A percentile compares a stretch with the other conserved stretches of the same genome.
These are phyloP conservation scores for Naganishia albida DNA, from an alignment of 1,284 basidiomycete genomes.

Conservation along the genomic window DNA sequence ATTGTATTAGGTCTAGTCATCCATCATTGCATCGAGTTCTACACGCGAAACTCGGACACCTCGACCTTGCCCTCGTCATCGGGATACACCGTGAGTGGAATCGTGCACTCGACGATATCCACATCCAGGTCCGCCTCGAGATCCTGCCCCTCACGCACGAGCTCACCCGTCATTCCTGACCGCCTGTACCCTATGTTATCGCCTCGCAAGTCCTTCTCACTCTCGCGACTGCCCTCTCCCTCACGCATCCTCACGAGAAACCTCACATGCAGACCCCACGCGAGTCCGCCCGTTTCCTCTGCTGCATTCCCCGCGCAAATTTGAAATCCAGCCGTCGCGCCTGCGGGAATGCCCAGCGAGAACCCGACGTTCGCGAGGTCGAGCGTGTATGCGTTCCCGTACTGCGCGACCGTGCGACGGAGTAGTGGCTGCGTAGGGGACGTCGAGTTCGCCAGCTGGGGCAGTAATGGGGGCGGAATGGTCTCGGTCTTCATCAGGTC, in stretches of 20 bases:
- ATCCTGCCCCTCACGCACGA: conserved; percentile 9
- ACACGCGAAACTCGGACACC: conserved; percentile 5
- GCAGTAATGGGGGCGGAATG: conserved; percentile 62
- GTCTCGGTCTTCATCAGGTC: conserved; percentile 81
- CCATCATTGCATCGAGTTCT: conserved; percentile 10
- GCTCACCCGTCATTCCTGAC: conserved; percentile 26
- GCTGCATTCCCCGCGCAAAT: conserved; percentile 56
- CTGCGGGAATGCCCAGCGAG: conserved; percentile 81
- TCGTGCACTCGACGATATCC: conserved; percentile 24
- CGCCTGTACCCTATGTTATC: conserved; percentile 7
- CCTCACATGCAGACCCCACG: conserved; percentile 80
- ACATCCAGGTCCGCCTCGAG: conserved; percentile 12
- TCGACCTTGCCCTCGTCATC: conserved; percentile 18
- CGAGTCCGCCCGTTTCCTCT: conserved; percentile 64
- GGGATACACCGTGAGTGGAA: conserved; percentile 15
- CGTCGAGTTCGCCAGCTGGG: conserved; percentile 54
- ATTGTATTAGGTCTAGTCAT: conserved; percentile 15
- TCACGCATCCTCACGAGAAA: conserved; percentile 73
- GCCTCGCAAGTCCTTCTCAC: conserved; percentile 36
- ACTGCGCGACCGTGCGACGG: conserved; percentile 72
- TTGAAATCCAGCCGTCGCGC: conserved; percentile 77
- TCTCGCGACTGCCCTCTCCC: conserved; percentile 47
- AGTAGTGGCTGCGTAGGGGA: conserved; percentile 42
- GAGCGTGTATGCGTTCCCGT: conserved; percentile 70
- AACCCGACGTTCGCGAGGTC: conserved; percentile 75